Conservation (phyloP, 306 rosid genomes). For the Medicago lupulina region DNA sequence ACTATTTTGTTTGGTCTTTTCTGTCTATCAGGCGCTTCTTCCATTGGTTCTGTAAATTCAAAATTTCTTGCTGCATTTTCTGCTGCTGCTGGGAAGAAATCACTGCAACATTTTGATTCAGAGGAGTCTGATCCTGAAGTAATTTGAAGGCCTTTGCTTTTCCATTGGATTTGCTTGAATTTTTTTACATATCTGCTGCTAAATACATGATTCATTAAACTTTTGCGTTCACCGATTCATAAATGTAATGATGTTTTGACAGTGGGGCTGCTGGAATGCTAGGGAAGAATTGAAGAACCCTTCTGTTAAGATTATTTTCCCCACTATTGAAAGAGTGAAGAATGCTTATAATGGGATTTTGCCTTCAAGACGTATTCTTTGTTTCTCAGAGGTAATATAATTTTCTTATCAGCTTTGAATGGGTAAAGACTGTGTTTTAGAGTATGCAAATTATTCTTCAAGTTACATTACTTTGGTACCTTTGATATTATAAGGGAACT, state of each 20-base stretch:
- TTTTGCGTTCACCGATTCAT: constrained; percentile 31
- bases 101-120: constrained; percentile 68
- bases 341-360: constrained; percentile 57
- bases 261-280: constrained; percentile 92
- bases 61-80: constrained; percentile 77
- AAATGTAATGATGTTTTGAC: constrained; percentile 45
- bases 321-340: constrained; percentile 78
- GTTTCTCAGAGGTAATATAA: constrained; percentile 76
- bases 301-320: constrained; percentile 72
- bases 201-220: constrained; percentile 23
- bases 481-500: background rate
- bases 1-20: constrained; percentile 37
- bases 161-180: constrained; percentile 29
- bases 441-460: background rate
- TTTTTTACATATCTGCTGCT: constrained; percentile 33
- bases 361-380: constrained; percentile 75
- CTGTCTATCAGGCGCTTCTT: constrained; percentile 68
- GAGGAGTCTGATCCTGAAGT: constrained; percentile 91
- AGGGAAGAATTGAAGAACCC: constrained; percentile 68
- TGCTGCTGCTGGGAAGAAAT: constrained; percentile 78
- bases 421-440: constrained; percentile 10
- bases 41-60: constrained; percentile 74
- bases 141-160: constrained; percentile 32
- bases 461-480: constrained; percentile 16
- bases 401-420: constrained; percentile 34